Evolutionary conservation across 768 basidiomycete species (phyloP).

Genomic region (Rhizopogon salebrosus): DNA sequence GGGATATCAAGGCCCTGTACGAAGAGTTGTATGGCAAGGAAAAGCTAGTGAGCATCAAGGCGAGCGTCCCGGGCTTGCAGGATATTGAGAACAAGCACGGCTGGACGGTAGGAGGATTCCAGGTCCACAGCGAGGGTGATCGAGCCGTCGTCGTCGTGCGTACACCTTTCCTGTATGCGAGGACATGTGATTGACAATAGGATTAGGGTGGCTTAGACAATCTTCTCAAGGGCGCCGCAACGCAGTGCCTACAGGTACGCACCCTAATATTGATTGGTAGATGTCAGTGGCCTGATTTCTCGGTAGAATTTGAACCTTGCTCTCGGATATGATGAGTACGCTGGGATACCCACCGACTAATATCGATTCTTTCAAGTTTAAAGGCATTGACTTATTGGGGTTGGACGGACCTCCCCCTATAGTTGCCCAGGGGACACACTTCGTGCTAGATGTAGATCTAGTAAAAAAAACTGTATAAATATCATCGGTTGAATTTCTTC

Average conservation of each 20-base stretch:
- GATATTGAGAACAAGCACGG: conserved; percentile 84
- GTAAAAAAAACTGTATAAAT: not conserved
- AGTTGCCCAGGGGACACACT: not conserved
- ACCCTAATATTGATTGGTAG: not conserved
- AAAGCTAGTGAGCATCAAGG: conserved; percentile 62
- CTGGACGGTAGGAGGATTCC: conserved; percentile 89
- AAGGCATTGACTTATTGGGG: not conserved
- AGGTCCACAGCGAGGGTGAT: conserved; percentile 85
- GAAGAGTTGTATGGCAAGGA: conserved; percentile 74
- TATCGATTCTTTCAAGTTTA: too few species aligned
- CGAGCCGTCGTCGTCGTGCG: conserved; percentile 90
- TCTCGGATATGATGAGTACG: conserved; percentile 80
- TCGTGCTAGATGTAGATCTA: not conserved
- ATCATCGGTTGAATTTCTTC: not conserved
- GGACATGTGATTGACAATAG: not conserved
- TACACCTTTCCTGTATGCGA: conserved; percentile 12
- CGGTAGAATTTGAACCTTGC: conserved; percentile 83
- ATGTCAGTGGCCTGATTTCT: not conserved
- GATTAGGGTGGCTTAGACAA: conserved; percentile 89
- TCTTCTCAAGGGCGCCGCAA: conserved; percentile 95
- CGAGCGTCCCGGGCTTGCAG: conserved; percentile 64
- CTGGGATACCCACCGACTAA: conserved; percentile 57
- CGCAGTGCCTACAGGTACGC: conserved; percentile 92
- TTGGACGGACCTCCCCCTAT: not conserved
- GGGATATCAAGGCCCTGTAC: conserved; percentile 68